These are phyloP conservation scores for Neocatenulostroma microsporum DNA, from an alignment of 2,329 filamentous ascomycete species.

Conservation along the genomic window DNA sequence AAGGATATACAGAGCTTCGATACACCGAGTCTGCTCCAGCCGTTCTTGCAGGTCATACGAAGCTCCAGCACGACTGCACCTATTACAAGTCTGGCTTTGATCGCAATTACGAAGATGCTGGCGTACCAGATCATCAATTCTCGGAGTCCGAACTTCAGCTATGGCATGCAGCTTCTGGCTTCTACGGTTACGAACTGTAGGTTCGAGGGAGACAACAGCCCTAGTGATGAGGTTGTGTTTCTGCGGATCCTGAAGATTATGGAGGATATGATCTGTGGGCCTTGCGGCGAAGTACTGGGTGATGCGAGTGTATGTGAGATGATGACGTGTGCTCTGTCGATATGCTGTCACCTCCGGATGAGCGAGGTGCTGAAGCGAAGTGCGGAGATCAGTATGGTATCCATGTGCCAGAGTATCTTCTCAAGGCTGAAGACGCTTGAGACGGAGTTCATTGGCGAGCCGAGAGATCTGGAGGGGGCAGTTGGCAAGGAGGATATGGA, in stretches of 20 bases:
- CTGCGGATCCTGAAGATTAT: slow-evolving; percentile 92
- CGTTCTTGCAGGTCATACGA: slow-evolving; percentile 93
- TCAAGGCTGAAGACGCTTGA: slow-evolving; percentile 83
- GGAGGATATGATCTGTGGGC: slow-evolving; percentile 95
- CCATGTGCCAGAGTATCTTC: slow-evolving; percentile 99
- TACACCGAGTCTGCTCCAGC: slow-evolving; percentile 78
- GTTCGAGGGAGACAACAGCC: slow-evolving; percentile 91
- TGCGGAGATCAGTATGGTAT: slow-evolving; percentile 94
- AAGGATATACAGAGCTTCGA: slow-evolving; percentile 86
- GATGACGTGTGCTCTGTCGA: slow-evolving; percentile 96
- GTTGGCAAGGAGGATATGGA: slow-evolving; percentile 59
- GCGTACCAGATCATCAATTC: slow-evolving; percentile 85
- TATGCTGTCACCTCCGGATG: slow-evolving; percentile 88
- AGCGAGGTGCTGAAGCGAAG: slow-evolving; percentile 85
- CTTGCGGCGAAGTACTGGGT: slow-evolving; percentile 84
- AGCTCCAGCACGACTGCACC: slow-evolving; percentile 92
- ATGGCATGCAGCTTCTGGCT: slow-evolving; percentile 90
- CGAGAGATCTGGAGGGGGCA: slow-evolving; percentile 57
- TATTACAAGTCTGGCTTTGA: slow-evolving; percentile 88
- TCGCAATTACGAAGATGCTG: slow-evolving; percentile 93
- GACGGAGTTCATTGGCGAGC: slow-evolving; percentile 58
- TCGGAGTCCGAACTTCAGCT: slow-evolving; percentile 74
- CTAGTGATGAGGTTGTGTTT: slow-evolving; percentile 90
- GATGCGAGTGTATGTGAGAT: slow-evolving; percentile 98
- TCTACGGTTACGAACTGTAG: slow-evolving; percentile 95